Evolutionary conservation across 2,329 filamentous ascomycete species (phyloP), one percentile per base, ranked within the genome.

Genomic region (Alternaria gaisen): DNA sequence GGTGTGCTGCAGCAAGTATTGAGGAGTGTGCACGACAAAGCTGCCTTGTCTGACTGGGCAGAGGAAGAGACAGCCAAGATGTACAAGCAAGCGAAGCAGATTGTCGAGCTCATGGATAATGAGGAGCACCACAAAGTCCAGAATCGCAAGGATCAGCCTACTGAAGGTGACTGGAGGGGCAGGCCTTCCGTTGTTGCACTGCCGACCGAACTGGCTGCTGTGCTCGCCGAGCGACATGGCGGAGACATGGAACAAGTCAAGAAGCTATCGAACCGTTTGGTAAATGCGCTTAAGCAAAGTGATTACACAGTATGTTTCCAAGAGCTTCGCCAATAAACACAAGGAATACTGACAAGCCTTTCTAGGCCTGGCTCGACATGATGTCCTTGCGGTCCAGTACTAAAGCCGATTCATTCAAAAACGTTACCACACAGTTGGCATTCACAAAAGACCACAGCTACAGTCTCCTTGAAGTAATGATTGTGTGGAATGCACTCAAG

Each of bases 401-500:
- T 24, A 60, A 61, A 18, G 32, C 66, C 36, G 14, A 64, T 52
- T 60, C 68, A 34, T 71, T 64, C 57, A 8, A 44, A 38, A 65
- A 48, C 30, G 22, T 1, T 1, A 9, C 20, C 3, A 5, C 3
- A 1, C 63, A 67, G 24, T 16, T 44, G 10, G 12, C 2, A 10
- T 65, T 58, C 44, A 46, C 56, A 8, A 50, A 28, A n/a, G 9
- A 32, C 32, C 58, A 63, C 55, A 53, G 28, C 63, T 66, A 65
- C 52, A 62, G 70, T 4, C 73, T 81, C 32, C 47, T 77, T 9
- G 65, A 70, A 4, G 68, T 73, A 5, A 66, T 81, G 10, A 75
- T 79, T 12, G 67, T 82, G 22, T 81, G 77, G 76, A 80, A 82
- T 58, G 81, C 78, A n/a, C 73, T 83, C n/a, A 72, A 67, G 47